A percentile compares a stretch with the other conserved stretches of the same genome.
Evolutionary conservation across 495 filamentous ascomycete species (phyloP).

Genomic region (Durotheca rogersii): DNA sequence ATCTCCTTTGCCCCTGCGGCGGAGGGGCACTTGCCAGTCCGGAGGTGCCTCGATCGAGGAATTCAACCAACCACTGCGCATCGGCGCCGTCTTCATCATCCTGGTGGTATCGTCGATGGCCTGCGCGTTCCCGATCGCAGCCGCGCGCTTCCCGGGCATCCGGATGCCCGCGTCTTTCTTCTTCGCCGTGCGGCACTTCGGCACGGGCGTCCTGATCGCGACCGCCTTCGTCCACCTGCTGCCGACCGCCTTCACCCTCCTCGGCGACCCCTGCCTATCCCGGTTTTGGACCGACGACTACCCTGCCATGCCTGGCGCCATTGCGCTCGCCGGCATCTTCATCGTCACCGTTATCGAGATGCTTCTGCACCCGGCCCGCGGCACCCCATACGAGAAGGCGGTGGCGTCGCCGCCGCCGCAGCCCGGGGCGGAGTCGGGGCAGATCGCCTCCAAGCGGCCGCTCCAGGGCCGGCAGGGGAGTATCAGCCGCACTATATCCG

Average conservation of each 20-base stretch:
- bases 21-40: not conserved
- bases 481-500: not conserved
- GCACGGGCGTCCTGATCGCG: conserved; percentile 51
- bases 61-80: conserved; percentile 1
- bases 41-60: not conserved
- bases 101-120: conserved; percentile 38
- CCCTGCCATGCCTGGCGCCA: conserved; percentile 45
- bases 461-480: not conserved
- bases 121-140: conserved; percentile 9
- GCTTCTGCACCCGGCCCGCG: conserved; percentile 34
- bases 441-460: not conserved
- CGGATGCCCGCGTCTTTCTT: conserved; percentile 40
- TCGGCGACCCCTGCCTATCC: conserved; percentile 48
- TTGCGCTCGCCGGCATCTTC: conserved; percentile 43
- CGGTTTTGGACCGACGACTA: conserved; percentile 48
- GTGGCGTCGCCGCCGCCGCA: not conserved
- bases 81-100: conserved; percentile 44
- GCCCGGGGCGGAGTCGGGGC: not conserved
- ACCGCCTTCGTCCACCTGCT: conserved; percentile 53
- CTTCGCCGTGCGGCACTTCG: conserved; percentile 50
- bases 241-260: conserved; percentile 44
- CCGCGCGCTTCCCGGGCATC: not conserved
- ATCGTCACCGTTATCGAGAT: conserved; percentile 49
- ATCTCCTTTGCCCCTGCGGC: not conserved
- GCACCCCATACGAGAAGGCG: too few relatives aligned